Evolutionary conservation across 2,329 filamentous ascomycete genomes (phyloP).

Genomic region (Neofusicoccum cordaticola): DNA sequence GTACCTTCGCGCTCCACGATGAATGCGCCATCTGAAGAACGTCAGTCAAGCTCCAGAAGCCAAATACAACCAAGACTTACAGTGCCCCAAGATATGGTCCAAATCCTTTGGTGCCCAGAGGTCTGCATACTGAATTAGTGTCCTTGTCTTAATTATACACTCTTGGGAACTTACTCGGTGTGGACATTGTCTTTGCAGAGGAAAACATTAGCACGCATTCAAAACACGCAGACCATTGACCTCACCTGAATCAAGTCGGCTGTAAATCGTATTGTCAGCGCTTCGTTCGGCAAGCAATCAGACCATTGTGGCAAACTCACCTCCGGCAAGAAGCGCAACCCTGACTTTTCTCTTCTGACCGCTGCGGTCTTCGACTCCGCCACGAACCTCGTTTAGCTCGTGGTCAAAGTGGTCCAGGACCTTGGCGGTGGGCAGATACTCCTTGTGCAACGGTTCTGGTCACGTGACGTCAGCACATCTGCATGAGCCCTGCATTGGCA

Average conservation of each 20-base stretch:
- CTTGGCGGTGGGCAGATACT: constrained; percentile 84
- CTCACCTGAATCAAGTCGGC: constrained; percentile 47
- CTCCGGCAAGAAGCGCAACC: constrained; percentile 77
- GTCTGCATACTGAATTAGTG: constrained; percentile 28
- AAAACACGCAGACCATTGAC: background rate
- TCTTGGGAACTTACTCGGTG: constrained; percentile 33
- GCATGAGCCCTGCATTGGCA: background rate
- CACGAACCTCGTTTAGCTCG: constrained; percentile 77
- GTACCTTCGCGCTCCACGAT: constrained; percentile 83
- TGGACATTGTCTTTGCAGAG: constrained; percentile 45
- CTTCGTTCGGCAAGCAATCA: background rate
- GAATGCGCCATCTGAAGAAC: constrained; percentile 61
- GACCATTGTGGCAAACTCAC: background rate
- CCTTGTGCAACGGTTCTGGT: constrained; percentile 75
- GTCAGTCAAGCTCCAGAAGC: background rate
- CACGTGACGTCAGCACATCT: constrained; percentile 44
- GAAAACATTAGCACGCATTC: background rate
- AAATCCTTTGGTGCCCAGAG: constrained; percentile 85
- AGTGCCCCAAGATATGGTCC: constrained; percentile 81
- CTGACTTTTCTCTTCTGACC: constrained; percentile 67
- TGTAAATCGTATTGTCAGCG: background rate
- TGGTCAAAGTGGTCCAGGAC: constrained; percentile 89
- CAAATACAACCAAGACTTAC: constrained; percentile 59
- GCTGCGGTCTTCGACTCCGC: constrained; percentile 67
- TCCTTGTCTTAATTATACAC: background rate